phyloP scores from a whole-genome alignment of 2,329 filamentous ascomycete species.

The Colletotrichum aenigma region DNA sequence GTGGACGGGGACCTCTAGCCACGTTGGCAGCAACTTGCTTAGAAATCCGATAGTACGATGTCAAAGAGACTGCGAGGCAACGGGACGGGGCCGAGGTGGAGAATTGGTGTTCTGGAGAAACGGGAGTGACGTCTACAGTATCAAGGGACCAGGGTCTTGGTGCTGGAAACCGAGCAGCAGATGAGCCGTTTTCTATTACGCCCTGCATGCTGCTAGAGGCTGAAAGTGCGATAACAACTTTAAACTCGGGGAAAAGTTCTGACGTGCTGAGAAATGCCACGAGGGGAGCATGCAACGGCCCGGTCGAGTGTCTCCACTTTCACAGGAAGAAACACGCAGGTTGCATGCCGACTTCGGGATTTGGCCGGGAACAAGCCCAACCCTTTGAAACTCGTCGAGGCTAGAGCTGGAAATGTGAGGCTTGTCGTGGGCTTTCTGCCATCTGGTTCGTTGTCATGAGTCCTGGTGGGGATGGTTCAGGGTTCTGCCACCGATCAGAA shows the following conservation, averaged over 20 bases:
- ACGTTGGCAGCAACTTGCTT: slow-evolving; percentile 4
- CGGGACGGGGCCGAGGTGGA: slow-evolving; percentile 5
- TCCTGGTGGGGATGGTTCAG: not conserved
- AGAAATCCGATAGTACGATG: slow-evolving; percentile 17
- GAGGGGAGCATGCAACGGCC: not conserved
- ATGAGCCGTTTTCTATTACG: not conserved
- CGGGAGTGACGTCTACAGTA: not conserved
- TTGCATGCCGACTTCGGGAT: not conserved
- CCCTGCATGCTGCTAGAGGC: not conserved
- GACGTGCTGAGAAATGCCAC: slow-evolving; percentile 17
- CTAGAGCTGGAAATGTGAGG: not conserved
- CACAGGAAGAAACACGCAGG: not conserved
- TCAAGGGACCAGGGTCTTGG: not conserved
- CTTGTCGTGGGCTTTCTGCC: not conserved
- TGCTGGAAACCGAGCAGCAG: not conserved
- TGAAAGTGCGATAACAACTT: not conserved
- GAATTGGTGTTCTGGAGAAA: not conserved
- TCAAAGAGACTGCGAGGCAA: slow-evolving; percentile 8
- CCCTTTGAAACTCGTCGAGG: not conserved
- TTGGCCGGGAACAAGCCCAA: not conserved
- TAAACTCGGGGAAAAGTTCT: slow-evolving; percentile 9
- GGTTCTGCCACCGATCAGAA: not conserved
- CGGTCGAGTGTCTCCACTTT: not conserved
- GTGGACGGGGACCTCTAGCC: not conserved
- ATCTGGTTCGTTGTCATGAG: not conserved